These are phyloP conservation scores for Nitzschia palea DNA, from an alignment of 108 stramenopile genomes.

Conservation along the genomic window DNA sequence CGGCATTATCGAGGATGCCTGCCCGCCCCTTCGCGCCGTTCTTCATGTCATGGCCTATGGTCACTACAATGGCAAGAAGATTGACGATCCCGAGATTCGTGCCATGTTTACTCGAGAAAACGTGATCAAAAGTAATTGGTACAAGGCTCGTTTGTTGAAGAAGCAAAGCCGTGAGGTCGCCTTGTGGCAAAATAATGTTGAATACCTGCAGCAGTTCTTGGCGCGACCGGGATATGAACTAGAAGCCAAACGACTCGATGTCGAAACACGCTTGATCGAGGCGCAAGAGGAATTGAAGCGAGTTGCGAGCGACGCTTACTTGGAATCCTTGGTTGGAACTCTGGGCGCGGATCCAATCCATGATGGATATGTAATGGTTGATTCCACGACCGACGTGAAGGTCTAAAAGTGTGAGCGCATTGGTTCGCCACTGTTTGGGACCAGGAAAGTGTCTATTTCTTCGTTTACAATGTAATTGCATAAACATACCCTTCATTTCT, in stretches of 20 bases:
- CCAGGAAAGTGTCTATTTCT: too few relatives aligned
- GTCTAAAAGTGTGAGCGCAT: too few relatives aligned
- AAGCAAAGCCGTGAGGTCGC: conserved; percentile 51
- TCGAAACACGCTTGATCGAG: conserved; percentile 36
- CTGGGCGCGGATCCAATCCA: conserved; percentile 59
- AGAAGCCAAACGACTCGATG: conserved; percentile 42
- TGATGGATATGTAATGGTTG: conserved; percentile 24
- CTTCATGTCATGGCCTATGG: conserved; percentile 71
- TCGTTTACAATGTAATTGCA: too few relatives aligned
- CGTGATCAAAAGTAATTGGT: conserved; percentile 59
- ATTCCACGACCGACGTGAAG: too few relatives aligned
- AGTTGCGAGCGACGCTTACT: conserved; percentile 37
- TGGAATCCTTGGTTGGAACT: conserved; percentile 48
- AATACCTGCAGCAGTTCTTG: conserved; percentile 50
- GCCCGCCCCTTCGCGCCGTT: conserved; percentile 52
- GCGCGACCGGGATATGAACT: conserved; percentile 46
- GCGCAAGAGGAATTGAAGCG: conserved; percentile 44
- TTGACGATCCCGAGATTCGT: conserved; percentile 60
- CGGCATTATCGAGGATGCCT: conserved; percentile 56
- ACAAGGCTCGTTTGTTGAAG: conserved; percentile 45
- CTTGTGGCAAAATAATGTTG: conserved; percentile 47
- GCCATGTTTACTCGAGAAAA: conserved; percentile 56
- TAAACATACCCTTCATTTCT: too few relatives aligned
- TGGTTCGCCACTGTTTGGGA: too few relatives aligned
- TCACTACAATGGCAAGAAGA: conserved; percentile 51